Evolutionary conservation across 768 basidiomycete species (phyloP).

Genomic region (Symmetrospora coprosmae): DNA sequence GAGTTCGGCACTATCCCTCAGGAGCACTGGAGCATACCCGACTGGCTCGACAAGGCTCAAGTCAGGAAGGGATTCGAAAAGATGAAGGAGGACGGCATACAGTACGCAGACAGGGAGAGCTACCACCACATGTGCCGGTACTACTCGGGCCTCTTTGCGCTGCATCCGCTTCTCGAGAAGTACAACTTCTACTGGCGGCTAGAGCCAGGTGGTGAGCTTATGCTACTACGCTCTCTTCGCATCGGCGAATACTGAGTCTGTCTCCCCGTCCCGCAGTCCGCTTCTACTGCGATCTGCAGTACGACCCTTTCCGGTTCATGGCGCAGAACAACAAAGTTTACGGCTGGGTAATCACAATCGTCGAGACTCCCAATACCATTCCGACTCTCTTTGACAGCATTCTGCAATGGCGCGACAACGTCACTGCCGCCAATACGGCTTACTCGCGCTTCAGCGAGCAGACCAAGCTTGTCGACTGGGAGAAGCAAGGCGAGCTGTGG

Average conservation of each 20-base stretch:
- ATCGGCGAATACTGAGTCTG: neutral
- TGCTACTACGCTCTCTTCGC: neutral
- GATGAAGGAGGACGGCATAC: conserved; percentile 51
- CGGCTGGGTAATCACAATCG: conserved; percentile 63
- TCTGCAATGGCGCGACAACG: neutral
- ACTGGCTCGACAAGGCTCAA: conserved; percentile 60
- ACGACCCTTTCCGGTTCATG: conserved; percentile 58
- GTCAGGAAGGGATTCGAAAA: conserved; percentile 48
- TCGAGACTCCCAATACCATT: conserved; percentile 40
- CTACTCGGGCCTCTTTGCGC: conserved; percentile 55
- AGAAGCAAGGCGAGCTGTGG: neutral
- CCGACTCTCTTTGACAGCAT: conserved; percentile 4
- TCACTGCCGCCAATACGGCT: neutral
- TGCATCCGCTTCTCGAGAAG: conserved; percentile 57
- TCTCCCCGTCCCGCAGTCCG: neutral
- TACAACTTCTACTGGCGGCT: conserved; percentile 86
- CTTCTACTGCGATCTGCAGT: conserved; percentile 64
- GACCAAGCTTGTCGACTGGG: neutral
- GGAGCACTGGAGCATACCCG: conserved; percentile 62
- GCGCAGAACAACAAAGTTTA: conserved; percentile 70
- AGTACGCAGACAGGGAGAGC: conserved; percentile 36
- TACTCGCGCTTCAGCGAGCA: neutral
- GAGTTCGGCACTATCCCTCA: conserved; percentile 45
- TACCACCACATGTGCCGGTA: conserved; percentile 41
- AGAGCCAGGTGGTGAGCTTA: conserved; percentile 41